A percentile compares a stretch with the other conserved stretches of the same genome.
Evolutionary conservation across 2,329 filamentous ascomycete genomes (phyloP).

Genomic region (Falciphora oryzae): DNA sequence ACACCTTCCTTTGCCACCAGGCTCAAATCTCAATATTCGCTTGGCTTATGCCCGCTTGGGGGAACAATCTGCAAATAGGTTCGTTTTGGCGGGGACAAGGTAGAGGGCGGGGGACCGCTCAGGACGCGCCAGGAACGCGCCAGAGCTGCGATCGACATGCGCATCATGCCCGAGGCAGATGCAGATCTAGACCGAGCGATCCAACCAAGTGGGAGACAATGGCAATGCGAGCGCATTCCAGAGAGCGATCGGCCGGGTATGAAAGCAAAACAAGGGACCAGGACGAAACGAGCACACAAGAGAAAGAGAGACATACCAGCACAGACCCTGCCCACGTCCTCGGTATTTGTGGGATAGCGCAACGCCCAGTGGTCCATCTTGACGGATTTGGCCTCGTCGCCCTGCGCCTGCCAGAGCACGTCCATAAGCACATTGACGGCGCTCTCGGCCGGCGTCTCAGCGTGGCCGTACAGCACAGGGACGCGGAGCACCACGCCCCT

Average conservation of each 20-base stretch:
- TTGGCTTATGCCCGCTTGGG: neutral
- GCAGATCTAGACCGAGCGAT: neutral
- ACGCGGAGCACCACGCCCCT: slow-evolving; percentile 69
- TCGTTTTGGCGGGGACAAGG: neutral
- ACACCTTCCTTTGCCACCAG: neutral
- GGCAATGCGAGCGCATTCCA: neutral
- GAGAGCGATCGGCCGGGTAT: neutral
- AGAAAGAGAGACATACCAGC: slow-evolving; percentile 43
- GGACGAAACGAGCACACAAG: neutral
- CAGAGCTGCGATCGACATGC: neutral
- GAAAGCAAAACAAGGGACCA: neutral
- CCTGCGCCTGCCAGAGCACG: slow-evolving; percentile 66
- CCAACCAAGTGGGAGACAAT: neutral
- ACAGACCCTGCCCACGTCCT: slow-evolving; percentile 76
- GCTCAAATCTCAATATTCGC: neutral
- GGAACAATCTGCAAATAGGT: neutral
- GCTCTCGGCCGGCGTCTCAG: slow-evolving; percentile 65
- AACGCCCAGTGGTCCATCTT: slow-evolving; percentile 84
- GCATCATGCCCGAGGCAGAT: neutral
- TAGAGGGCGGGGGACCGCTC: too few relatives aligned
- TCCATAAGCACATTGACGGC: slow-evolving; percentile 80
- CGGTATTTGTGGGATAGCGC: slow-evolving; percentile 82
- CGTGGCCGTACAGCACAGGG: slow-evolving; percentile 78
- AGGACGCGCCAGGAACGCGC: neutral
- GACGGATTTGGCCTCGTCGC: slow-evolving; percentile 47